phyloP scores from a whole-genome alignment of 2,329 filamentous ascomycete genomes.

The Neonectria magnoliae region DNA sequence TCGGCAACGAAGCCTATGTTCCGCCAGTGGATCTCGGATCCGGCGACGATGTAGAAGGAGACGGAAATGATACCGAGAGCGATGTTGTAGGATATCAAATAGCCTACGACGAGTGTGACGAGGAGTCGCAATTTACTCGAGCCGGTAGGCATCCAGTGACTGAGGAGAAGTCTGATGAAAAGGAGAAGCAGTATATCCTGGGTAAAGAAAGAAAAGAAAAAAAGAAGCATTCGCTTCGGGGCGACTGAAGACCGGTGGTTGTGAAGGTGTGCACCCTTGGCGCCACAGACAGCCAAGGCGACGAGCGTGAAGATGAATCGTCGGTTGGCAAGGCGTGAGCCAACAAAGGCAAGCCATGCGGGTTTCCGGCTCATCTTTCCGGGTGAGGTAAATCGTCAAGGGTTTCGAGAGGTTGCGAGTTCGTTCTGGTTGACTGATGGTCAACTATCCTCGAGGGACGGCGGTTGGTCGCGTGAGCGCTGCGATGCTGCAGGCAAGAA shows the following conservation, averaged over 20 bases:
- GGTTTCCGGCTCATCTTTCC: constrained; percentile 22
- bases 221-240: constrained; percentile 42
- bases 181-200: constrained; percentile 48
- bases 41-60: constrained; percentile 47
- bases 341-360: constrained; percentile 22
- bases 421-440: not conserved
- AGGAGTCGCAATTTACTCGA: constrained; percentile 26
- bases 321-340: constrained; percentile 42
- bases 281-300: constrained; percentile 43
- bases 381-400: constrained; percentile 16
- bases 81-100: constrained; percentile 36
- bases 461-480: constrained; percentile 14
- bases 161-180: constrained; percentile 46
- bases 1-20: constrained; percentile 48
- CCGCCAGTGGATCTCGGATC: constrained; percentile 50
- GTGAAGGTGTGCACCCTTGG: constrained; percentile 47
- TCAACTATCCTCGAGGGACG: not conserved
- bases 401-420: not conserved
- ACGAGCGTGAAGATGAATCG: constrained; percentile 47
- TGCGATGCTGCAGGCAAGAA: not conserved
- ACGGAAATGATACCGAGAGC: constrained; percentile 40
- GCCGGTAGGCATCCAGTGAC: constrained; percentile 36
- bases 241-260: constrained; percentile 46
- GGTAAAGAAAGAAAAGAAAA: constrained; percentile 48
- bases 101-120: constrained; percentile 26